Conservation (phyloP, 805 yeast genomes). For the Metschnikowia henanensis region DNA sequence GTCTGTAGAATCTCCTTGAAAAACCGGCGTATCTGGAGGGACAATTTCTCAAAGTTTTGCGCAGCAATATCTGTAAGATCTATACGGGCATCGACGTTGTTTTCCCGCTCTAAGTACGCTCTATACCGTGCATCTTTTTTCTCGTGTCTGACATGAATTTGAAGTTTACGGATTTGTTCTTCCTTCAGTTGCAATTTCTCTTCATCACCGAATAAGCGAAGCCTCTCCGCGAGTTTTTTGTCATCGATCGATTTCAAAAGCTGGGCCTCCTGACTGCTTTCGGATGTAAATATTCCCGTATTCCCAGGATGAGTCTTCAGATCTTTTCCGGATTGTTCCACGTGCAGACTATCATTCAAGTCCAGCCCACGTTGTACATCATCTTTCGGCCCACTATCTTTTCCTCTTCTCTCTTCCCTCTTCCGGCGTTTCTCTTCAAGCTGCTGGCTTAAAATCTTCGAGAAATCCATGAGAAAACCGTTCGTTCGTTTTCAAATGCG, state of each 20-base stretch:
- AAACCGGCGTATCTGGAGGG: constrained; percentile 46
- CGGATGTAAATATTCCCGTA: too few species aligned
- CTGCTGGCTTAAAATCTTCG: constrained; percentile 13
- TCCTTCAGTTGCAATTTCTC: constrained; percentile 16
- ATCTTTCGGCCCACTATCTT: neutral
- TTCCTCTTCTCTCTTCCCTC: neutral
- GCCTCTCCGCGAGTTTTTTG: constrained; percentile 7
- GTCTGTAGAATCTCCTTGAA: constrained; percentile 43
- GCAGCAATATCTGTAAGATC: constrained; percentile 32
- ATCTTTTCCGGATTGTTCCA: too few species aligned
- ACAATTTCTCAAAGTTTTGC: constrained; percentile 28
- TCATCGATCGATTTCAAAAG: constrained; percentile 2
- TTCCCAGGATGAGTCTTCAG: too few species aligned
- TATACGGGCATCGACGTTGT: constrained; percentile 14
- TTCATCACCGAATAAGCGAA: constrained; percentile 17
- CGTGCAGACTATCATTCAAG: too few species aligned
- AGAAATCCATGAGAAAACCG: constrained; percentile 14
- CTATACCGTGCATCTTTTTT: constrained; percentile 23
- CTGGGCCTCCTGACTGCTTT: neutral
- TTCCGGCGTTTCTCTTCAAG: constrained; percentile 17
- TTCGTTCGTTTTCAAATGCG: neutral
- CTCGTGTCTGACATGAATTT: constrained; percentile 17
- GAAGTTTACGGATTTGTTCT: constrained; percentile 21
- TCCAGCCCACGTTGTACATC: too few species aligned
- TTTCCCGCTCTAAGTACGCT: constrained; percentile 29